Conservation (phyloP, 2,329 filamentous ascomycete genomes). For the Aspergillus caelatus region DNA sequence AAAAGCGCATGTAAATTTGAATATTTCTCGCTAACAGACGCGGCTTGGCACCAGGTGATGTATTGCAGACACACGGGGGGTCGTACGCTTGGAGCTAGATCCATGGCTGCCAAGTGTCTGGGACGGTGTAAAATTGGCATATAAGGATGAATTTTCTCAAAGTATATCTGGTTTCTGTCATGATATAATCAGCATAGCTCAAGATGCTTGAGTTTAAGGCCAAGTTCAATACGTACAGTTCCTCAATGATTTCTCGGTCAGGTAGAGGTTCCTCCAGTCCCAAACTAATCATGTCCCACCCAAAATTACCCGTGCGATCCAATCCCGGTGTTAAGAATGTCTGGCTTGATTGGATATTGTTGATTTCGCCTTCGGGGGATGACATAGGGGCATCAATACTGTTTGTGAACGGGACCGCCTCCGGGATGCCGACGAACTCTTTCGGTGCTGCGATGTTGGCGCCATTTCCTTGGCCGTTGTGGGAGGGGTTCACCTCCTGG, state of each 20-base stretch:
- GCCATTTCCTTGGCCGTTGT: conserved; percentile 32
- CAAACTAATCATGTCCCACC: conserved; percentile 83
- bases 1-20: conserved; percentile 79
- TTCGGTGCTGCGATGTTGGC: conserved; percentile 34
- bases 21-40: conserved; percentile 81
- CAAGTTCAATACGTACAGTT: conserved; percentile 61
- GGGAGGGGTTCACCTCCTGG: conserved; percentile 58
- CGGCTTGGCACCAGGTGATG: conserved; percentile 95
- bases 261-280: conserved; percentile 83
- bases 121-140: conserved; percentile 87
- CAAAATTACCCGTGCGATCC: conserved; percentile 53
- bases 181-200: conserved; percentile 18
- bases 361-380: conserved; percentile 29
- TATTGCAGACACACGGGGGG: conserved; percentile 89
- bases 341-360: conserved; percentile 23
- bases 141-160: conserved; percentile 85
- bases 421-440: conserved; percentile 25
- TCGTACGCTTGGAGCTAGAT: conserved; percentile 80
- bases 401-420: conserved; percentile 26
- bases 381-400: conserved; percentile 25
- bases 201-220: neutral
- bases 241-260: conserved; percentile 77
- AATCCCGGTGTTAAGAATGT: conserved; percentile 26
- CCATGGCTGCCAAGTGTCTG: conserved; percentile 85
- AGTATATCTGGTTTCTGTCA: conserved; percentile 77